phyloP scores from a whole-genome alignment of 129 eudicot genomes.

The Flaveria ramosissima region DNA sequence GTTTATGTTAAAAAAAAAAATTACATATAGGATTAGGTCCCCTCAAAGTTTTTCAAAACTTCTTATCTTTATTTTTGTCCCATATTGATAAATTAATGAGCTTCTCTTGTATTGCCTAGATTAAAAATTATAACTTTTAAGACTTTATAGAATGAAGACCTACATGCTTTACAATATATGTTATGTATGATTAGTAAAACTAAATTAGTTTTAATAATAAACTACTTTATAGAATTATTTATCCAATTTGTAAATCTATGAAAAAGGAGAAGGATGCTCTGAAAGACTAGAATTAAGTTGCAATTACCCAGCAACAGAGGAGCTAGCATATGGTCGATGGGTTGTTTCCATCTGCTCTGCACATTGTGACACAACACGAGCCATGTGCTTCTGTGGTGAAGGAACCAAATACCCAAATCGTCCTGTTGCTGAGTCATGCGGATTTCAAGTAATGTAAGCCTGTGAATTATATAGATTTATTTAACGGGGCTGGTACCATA shows the following conservation, averaged over 20 bases:
- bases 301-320: constrained; percentile 66
- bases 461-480: constrained; percentile 13
- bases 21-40: too few species aligned
- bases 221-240: background rate
- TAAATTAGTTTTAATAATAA: background rate
- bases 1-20: too few species aligned
- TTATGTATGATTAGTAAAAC: background rate
- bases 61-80: too few species aligned
- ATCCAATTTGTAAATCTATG: background rate
- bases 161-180: background rate
- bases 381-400: constrained; percentile 98
- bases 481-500: background rate
- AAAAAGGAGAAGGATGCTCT: constrained; percentile 79
- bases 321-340: constrained; percentile 83
- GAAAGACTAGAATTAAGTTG: constrained; percentile 65
- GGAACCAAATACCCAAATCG: constrained; percentile 94
- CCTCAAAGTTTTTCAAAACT: too few species aligned
- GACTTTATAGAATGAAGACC: background rate
- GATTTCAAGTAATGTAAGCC: constrained; percentile 73
- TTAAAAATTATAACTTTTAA: background rate
- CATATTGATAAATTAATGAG: too few species aligned
- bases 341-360: constrained; percentile 93
- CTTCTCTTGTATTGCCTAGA: background rate
- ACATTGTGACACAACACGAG: constrained; percentile 91
- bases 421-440: constrained; percentile 92